Percentiles rank a stretch among this genome's conserved stretches.
Evolutionary conservation across 148 eudicot species (phyloP).

Genomic region (Mesembryanthemum crystallinum): DNA sequence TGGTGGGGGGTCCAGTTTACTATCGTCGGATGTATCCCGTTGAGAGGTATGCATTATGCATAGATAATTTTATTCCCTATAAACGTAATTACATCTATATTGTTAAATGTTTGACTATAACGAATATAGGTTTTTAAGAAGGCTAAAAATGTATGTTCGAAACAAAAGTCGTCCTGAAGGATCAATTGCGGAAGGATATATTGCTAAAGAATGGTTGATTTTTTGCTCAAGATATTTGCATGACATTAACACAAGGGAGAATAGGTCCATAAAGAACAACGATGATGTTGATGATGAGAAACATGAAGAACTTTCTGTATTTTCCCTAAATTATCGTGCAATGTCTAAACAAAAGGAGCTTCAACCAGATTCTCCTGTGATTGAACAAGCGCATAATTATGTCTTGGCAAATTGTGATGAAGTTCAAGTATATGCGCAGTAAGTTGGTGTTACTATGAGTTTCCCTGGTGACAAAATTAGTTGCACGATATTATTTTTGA

Average conservation of each 20-base stretch:
- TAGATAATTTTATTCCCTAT: not conserved
- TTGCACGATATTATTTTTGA: not conserved
- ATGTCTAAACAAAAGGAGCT: not conserved
- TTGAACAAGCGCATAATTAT: slow-evolving; percentile 4
- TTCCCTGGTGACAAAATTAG: not conserved
- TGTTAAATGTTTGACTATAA: not conserved
- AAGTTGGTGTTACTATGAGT: not conserved
- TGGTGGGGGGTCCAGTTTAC: not conserved
- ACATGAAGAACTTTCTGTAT: not conserved
- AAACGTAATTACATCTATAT: no score
- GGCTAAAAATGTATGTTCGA: not conserved
- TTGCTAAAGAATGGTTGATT: not conserved
- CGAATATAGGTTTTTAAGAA: not conserved
- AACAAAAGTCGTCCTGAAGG: not conserved
- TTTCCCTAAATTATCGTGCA: slow-evolving; percentile 3
- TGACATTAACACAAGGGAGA: not conserved
- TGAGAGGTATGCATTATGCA: not conserved
- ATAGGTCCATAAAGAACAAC: slow-evolving; percentile 1
- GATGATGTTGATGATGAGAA: not conserved
- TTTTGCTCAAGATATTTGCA: slow-evolving; percentile 4
- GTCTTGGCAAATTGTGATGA: slow-evolving; percentile 7
- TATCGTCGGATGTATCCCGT: slow-evolving; percentile 7
- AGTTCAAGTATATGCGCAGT: slow-evolving; percentile 7
- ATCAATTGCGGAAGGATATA: not conserved
- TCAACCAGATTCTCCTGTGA: not conserved